Evolutionary conservation across 768 basidiomycete species (phyloP).

Genomic region (Pleurotus djamor): DNA sequence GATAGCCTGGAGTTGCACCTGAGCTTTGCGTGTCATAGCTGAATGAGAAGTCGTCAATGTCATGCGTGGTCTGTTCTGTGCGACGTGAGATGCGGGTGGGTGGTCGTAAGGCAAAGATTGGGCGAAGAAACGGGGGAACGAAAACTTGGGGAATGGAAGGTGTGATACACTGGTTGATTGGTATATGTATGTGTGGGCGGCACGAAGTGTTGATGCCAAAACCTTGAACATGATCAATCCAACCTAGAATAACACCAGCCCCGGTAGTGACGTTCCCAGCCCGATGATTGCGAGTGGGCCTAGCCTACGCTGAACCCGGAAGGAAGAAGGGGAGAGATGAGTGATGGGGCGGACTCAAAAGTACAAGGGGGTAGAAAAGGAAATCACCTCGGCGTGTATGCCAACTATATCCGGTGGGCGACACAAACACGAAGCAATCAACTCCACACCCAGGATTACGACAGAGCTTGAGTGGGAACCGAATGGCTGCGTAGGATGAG

Average conservation of each 20-base stretch:
- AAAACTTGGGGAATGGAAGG: background rate
- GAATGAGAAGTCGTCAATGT: background rate
- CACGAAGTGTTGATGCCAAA: background rate
- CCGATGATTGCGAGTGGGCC: too few species aligned
- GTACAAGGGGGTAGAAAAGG: background rate
- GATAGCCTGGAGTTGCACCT: slow-evolving; percentile 21
- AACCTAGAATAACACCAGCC: background rate
- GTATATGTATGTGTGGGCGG: background rate
- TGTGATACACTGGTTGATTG: background rate
- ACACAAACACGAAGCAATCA: background rate
- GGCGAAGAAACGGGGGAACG: background rate
- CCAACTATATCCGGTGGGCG: background rate
- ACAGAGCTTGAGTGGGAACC: too few species aligned
- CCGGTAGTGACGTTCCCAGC: background rate
- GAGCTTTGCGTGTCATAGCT: background rate
- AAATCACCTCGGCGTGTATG: background rate
- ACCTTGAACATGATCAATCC: background rate
- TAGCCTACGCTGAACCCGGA: too few species aligned
- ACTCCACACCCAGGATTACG: background rate
- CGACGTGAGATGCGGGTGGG: too few species aligned
- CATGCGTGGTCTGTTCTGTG: too few species aligned
- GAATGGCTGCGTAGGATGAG: too few species aligned
- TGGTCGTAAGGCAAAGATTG: background rate
- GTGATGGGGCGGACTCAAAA: background rate
- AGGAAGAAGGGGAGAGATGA: too few species aligned